phyloP scores from a whole-genome alignment of 371 early-diverging fungal species.

The Saksenaea vasiformis region DNA sequence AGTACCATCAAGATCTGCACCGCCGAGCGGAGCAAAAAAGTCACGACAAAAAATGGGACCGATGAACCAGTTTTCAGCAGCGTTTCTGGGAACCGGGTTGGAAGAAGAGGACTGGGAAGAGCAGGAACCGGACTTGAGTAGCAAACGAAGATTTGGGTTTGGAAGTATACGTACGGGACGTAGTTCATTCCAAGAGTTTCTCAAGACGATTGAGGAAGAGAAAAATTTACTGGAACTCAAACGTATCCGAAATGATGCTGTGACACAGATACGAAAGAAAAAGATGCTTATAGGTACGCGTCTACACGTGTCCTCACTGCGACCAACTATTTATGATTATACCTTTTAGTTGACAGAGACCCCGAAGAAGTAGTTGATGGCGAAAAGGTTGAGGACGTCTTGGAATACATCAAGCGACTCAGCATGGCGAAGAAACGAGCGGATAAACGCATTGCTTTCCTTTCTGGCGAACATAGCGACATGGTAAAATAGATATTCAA shows the following conservation, averaged over 20 bases:
- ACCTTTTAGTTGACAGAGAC: slow-evolving; percentile 54
- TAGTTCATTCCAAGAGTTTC: slow-evolving; percentile 75
- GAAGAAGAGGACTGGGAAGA: slow-evolving; percentile 22
- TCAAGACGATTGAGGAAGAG: slow-evolving; percentile 74
- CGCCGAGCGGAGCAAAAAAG: background rate
- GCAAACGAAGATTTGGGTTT: slow-evolving; percentile 11
- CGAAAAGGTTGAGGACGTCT: slow-evolving; percentile 74
- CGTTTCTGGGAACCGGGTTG: slow-evolving; percentile 31
- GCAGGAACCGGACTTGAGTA: slow-evolving; percentile 7
- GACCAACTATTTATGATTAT: background rate
- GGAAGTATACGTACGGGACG: slow-evolving; percentile 34
- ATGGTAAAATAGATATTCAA: slow-evolving; percentile 26
- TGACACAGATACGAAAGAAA: slow-evolving; percentile 77
- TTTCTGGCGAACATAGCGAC: slow-evolving; percentile 58
- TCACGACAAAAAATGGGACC: slow-evolving; percentile 12
- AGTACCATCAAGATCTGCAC: slow-evolving; percentile 4
- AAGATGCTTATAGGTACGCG: slow-evolving; percentile 52
- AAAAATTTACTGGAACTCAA: slow-evolving; percentile 65
- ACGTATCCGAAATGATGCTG: slow-evolving; percentile 68
- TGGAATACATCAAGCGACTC: slow-evolving; percentile 73
- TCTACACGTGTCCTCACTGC: background rate
- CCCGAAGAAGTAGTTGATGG: slow-evolving; percentile 81
- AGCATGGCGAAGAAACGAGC: slow-evolving; percentile 71
- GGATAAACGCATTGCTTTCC: slow-evolving; percentile 70
- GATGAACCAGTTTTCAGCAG: slow-evolving; percentile 23